phyloP scores from a whole-genome alignment of 352 stramenopile genomes.

The Phytopythium aichiense region DNA sequence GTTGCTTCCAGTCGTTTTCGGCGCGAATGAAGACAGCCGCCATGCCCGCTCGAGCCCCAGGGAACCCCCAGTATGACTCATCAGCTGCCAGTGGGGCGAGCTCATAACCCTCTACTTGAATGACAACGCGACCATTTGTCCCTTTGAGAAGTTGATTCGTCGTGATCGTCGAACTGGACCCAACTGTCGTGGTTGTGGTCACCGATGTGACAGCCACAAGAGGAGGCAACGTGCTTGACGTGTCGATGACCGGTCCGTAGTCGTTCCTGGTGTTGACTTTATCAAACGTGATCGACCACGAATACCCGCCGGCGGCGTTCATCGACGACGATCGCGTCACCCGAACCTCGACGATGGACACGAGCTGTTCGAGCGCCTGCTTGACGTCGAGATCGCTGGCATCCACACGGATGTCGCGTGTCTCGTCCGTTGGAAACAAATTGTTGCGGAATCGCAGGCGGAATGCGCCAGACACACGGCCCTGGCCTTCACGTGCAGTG shows the following conservation, averaged over 20 bases:
- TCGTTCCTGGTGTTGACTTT: conserved; percentile 74
- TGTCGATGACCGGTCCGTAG: conserved; percentile 65
- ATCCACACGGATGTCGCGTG: conserved; percentile 52
- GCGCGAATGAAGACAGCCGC: conserved; percentile 57
- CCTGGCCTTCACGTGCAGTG: conserved; percentile 56
- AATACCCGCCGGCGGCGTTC: conserved; percentile 73
- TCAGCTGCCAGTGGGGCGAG: conserved; percentile 23
- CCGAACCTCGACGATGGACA: conserved; percentile 59
- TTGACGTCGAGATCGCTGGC: conserved; percentile 55
- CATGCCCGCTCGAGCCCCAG: conserved; percentile 54
- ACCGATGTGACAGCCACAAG: conserved; percentile 39
- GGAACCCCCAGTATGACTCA: conserved; percentile 47
- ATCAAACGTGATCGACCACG: conserved; percentile 83
- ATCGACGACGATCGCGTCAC: conserved; percentile 60
- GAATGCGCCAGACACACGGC: conserved; percentile 65
- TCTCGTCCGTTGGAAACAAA: conserved; percentile 73
- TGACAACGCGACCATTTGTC: conserved; percentile 43
- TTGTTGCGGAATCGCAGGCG: conserved; percentile 65
- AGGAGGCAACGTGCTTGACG: conserved; percentile 60
- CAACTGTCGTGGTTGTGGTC: conserved; percentile 1
- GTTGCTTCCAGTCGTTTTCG: conserved; percentile 75
- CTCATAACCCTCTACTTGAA: conserved; percentile 54
- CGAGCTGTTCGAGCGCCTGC: conserved; percentile 58
- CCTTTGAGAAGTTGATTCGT: conserved; percentile 40
- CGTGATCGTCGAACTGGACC: background rate